Evolutionary conservation across 2,329 filamentous ascomycete genomes (phyloP).

Genomic region (Verticillium longisporum): DNA sequence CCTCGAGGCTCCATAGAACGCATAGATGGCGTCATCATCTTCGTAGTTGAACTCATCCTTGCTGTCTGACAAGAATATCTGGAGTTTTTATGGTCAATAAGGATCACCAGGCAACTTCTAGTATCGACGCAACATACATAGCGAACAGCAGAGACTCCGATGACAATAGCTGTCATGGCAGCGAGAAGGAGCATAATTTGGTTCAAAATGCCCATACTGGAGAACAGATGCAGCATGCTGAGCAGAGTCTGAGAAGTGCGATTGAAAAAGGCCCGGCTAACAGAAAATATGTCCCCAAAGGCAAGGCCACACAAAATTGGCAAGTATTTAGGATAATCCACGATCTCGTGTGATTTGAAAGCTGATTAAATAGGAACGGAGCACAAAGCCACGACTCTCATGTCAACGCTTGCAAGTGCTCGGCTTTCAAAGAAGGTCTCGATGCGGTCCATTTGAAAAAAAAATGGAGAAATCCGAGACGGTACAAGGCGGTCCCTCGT

Average conservation of each 20-base stretch:
- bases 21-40: slow-evolving; percentile 11
- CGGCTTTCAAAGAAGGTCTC: neutral
- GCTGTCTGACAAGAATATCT: slow-evolving; percentile 9
- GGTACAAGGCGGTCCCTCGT: neutral
- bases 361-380: neutral
- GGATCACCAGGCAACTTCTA: neutral
- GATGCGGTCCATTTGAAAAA: neutral
- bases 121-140: slow-evolving; percentile 3
- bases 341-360: neutral
- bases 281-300: too few relatives aligned
- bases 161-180: slow-evolving; percentile 8
- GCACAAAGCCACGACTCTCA: neutral
- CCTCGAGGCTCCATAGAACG: slow-evolving; percentile 9
- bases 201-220: slow-evolving; percentile 4
- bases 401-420: neutral
- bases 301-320: too few relatives aligned
- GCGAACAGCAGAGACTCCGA: slow-evolving; percentile 9
- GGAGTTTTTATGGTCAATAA: neutral
- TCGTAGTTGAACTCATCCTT: slow-evolving; percentile 6
- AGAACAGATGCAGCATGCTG: slow-evolving; percentile 11
- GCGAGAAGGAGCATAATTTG: slow-evolving; percentile 6
- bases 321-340: too few relatives aligned
- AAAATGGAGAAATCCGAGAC: neutral
- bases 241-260: too few relatives aligned
- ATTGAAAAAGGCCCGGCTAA: neutral